Evolutionary conservation across 1,284 basidiomycete genomes (phyloP).

Genomic region (Rhodotorula sp.): DNA sequence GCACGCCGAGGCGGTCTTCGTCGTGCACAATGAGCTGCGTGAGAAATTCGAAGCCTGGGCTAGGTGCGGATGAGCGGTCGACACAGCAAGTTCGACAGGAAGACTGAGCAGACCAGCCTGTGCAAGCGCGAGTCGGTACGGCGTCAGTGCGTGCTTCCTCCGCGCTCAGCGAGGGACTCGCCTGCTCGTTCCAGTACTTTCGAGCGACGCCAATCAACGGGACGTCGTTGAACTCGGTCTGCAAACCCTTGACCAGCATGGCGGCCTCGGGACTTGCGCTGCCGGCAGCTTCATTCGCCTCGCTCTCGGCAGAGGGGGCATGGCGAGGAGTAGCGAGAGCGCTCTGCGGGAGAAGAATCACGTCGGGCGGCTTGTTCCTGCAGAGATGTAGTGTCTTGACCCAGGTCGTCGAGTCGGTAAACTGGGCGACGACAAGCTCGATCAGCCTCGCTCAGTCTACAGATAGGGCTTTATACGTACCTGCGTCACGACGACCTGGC

Average conservation of each 20-base stretch:
- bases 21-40: conserved; percentile 36
- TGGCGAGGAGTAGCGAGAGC: conserved; percentile 52
- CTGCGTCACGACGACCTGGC: conserved; percentile 39
- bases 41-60: conserved; percentile 38
- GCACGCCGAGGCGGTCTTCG: conserved; percentile 29
- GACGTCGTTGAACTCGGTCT: not conserved
- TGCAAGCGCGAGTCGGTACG: not conserved
- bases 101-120: conserved; percentile 5
- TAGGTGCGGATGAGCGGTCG: not conserved
- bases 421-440: conserved; percentile 2
- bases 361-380: conserved; percentile 66
- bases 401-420: conserved; percentile 57
- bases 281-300: conserved; percentile 28
- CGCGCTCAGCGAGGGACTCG: not conserved
- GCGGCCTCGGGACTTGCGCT: not conserved
- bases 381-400: conserved; percentile 84
- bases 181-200: conserved; percentile 39
- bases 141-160: not conserved
- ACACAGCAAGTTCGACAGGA: not conserved
- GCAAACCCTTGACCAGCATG: conserved; percentile 22
- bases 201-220: conserved; percentile 16
- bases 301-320: conserved; percentile 17
- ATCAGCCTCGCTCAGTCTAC: too few species aligned
- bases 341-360: conserved; percentile 75
- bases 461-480: not conserved